phyloP scores from a whole-genome alignment of 1,139 yeast species.

The Candida dubliniensis region DNA sequence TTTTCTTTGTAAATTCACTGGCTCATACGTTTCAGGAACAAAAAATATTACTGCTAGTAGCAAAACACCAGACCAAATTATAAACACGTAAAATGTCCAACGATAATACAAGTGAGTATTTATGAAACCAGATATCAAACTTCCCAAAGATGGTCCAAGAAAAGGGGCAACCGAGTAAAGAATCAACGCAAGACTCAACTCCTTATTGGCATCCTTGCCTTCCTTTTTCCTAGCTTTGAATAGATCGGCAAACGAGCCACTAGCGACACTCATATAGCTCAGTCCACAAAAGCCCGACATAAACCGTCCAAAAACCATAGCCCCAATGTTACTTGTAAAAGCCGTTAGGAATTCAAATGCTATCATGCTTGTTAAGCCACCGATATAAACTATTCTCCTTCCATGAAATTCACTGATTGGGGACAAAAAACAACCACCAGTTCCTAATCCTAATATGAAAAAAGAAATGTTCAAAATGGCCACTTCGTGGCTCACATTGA shows the following conservation, averaged over 20 bases:
- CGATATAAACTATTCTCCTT: conserved; percentile 27
- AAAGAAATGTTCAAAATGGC: conserved; percentile 30
- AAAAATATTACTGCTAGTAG: conserved; percentile 32
- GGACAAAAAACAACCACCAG: conserved; percentile 33
- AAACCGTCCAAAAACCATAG: conserved; percentile 31
- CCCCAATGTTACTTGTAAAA: conserved; percentile 28
- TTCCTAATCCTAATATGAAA: conserved; percentile 32
- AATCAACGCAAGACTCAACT: conserved; percentile 27
- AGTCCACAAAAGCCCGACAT: conserved; percentile 36
- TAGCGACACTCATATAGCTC: conserved; percentile 37
- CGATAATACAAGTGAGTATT: conserved; percentile 37
- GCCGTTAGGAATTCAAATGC: conserved; percentile 31
- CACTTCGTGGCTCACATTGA: conserved; percentile 27
- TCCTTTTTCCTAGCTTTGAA: conserved; percentile 19
- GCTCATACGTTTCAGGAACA: conserved; percentile 53
- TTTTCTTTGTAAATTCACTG: conserved; percentile 44
- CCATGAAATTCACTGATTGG: conserved; percentile 39
- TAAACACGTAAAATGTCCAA: conserved; percentile 44
- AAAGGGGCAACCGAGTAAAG: conserved; percentile 34
- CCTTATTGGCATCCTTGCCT: conserved; percentile 21
- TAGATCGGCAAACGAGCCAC: conserved; percentile 35
- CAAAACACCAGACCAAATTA: conserved; percentile 34
- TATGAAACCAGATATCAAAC: conserved; percentile 32
- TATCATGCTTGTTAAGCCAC: conserved; percentile 24
- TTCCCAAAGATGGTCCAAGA: conserved; percentile 36